Conservation (phyloP, 805 yeast genomes). For the Lipomyces japonicus region DNA sequence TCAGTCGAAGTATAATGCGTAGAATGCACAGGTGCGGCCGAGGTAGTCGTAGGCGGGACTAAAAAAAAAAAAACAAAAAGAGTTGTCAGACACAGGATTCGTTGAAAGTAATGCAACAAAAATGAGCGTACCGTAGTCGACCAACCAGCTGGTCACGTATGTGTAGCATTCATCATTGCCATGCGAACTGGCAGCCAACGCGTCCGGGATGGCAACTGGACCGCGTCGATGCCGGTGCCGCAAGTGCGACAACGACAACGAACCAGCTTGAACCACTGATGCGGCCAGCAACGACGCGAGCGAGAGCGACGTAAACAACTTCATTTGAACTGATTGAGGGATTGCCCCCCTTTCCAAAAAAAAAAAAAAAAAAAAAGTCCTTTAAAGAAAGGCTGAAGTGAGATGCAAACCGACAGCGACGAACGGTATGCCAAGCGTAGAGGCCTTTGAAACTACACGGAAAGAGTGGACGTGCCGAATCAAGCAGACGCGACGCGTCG, state of each 20-base stretch:
- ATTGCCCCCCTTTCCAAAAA: background rate
- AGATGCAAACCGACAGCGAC: background rate
- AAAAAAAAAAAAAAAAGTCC: too few relatives aligned
- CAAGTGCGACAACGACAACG: background rate
- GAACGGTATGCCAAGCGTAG: background rate
- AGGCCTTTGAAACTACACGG: background rate
- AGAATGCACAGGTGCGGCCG: background rate
- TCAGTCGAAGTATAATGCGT: constrained; percentile 11
- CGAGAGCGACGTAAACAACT: background rate
- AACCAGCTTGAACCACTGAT: background rate
- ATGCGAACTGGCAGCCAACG: background rate
- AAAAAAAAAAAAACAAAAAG: background rate
- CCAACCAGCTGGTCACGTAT: constrained; percentile 19
- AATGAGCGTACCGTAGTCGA: constrained; percentile 13
- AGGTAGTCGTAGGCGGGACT: constrained; percentile 11
- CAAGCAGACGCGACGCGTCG: constrained; percentile 3
- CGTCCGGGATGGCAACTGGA: background rate
- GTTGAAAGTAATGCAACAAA: background rate
- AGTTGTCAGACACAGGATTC: background rate
- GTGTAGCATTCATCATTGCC: constrained; percentile 9
- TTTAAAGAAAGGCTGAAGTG: background rate
- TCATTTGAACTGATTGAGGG: background rate
- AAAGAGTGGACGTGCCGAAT: background rate
- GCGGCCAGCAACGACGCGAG: background rate
- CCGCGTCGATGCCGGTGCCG: background rate